Conservation (phyloP, 768 basidiomycete genomes). For the Chalciporus pseudorubinellus region DNA sequence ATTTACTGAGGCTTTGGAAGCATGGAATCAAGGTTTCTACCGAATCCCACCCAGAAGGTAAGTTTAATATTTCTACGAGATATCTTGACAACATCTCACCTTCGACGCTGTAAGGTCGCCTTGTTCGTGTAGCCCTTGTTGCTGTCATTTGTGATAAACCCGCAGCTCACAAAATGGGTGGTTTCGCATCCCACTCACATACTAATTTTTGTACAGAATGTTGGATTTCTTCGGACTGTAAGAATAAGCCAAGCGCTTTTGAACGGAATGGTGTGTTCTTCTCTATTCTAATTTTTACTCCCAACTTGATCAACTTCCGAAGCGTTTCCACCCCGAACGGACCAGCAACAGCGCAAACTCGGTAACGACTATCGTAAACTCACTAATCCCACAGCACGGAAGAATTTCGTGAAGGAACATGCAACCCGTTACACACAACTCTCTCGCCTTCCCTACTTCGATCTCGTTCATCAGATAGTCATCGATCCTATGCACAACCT, state of each 20-base stretch:
- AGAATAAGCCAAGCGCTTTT: slow-evolving; percentile 17
- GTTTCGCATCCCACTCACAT: slow-evolving; percentile 32
- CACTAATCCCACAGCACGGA: slow-evolving; percentile 1
- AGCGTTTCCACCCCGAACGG: slow-evolving; percentile 10
- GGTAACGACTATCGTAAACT: slow-evolving; percentile 9
- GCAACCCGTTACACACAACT: slow-evolving; percentile 28
- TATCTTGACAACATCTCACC: too few relatives aligned
- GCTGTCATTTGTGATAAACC: slow-evolving; percentile 40
- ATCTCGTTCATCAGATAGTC: slow-evolving; percentile 25
- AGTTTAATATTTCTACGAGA: too few relatives aligned
- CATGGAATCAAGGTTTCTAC: slow-evolving; percentile 25
- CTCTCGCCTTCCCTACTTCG: slow-evolving; percentile 28
- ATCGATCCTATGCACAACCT: slow-evolving; percentile 38
- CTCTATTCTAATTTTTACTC: too few relatives aligned
- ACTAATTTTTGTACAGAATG: slow-evolving; percentile 35
- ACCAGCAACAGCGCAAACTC: slow-evolving; percentile 13
- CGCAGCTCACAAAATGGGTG: slow-evolving; percentile 35
- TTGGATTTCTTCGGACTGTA: slow-evolving; percentile 29
- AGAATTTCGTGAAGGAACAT: slow-evolving; percentile 15
- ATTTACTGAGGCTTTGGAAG: slow-evolving; percentile 25
- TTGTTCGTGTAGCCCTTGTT: slow-evolving; percentile 31
- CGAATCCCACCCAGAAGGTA: slow-evolving; percentile 23
- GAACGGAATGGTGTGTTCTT: too few relatives aligned
- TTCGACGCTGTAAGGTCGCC: too few relatives aligned
- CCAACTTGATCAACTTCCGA: too few relatives aligned